Percentiles rank a stretch among this genome's conserved stretches.
phyloP scores from a whole-genome alignment of 2,329 filamentous ascomycete genomes.

The Aspergillus oerlinghausenensis region DNA sequence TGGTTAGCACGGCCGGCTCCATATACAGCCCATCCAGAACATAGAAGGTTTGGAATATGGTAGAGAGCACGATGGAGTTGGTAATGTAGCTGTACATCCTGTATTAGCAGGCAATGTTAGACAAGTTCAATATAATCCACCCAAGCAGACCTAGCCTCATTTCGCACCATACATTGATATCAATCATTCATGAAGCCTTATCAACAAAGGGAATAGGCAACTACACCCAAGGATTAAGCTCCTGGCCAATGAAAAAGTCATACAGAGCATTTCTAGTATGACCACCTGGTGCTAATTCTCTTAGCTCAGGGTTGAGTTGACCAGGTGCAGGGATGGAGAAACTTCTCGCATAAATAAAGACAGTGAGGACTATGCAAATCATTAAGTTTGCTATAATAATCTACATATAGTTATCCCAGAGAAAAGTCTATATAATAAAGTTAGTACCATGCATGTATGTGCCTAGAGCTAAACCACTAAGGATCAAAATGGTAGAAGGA shows the following conservation, averaged over 20 bases:
- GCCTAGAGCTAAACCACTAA: conserved; percentile 66
- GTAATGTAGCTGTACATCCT: conserved; percentile 76
- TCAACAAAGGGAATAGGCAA: conserved; percentile 68
- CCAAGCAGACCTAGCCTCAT: conserved; percentile 86
- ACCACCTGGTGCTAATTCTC: conserved; percentile 80
- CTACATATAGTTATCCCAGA: conserved; percentile 85
- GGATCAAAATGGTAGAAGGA: conserved; percentile 65
- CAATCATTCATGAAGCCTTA: conserved; percentile 58
- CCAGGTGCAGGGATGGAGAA: conserved; percentile 65
- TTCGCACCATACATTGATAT: conserved; percentile 87
- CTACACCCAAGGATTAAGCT: conserved; percentile 80
- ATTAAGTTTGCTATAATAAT: conserved; percentile 78
- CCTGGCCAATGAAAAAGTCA: conserved; percentile 94
- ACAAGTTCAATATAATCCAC: conserved; percentile 80
- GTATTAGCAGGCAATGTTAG: conserved; percentile 85
- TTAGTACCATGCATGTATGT: conserved; percentile 72
- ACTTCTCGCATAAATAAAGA: conserved; percentile 75
- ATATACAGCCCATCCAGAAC: conserved; percentile 80
- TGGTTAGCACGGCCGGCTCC: conserved; percentile 84
- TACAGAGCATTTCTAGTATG: conserved; percentile 81
- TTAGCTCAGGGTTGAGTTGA: conserved; percentile 62
- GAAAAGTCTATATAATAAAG: conserved; percentile 86
- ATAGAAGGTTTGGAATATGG: conserved; percentile 73
- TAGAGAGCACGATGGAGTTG: conserved; percentile 78
- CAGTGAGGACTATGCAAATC: conserved; percentile 67